Conservation (phyloP, 257 asterid genomes). For the Agastache rugosa region DNA sequence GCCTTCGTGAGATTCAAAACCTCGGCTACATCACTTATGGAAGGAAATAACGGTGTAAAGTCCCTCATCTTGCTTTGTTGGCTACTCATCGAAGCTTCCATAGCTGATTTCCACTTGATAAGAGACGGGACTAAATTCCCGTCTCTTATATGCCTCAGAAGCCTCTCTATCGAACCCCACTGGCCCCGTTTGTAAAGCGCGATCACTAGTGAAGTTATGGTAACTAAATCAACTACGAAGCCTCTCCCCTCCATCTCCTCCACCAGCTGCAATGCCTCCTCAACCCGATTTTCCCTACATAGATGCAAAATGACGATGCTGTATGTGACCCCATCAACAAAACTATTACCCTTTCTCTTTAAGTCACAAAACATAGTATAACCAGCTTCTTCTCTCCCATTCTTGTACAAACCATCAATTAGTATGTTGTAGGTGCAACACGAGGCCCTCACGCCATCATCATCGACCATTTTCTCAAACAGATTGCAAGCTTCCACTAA, state of each 20-base stretch:
- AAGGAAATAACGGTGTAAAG: constrained; percentile 73
- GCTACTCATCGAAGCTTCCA: constrained; percentile 69
- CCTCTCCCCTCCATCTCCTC: constrained; percentile 95
- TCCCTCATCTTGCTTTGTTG: constrained; percentile 75
- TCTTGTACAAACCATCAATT: constrained; percentile 81
- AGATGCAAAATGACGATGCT: constrained; percentile 78
- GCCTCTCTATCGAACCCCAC: constrained; percentile 76
- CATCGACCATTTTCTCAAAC: constrained; percentile 88
- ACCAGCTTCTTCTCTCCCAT: constrained; percentile 86
- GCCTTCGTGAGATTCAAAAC: constrained; percentile 49
- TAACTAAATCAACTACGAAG: constrained; percentile 78
- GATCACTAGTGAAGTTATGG: constrained; percentile 73
- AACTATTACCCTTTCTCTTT: constrained; percentile 76
- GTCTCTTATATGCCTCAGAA: constrained; percentile 73
- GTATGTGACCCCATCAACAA: constrained; percentile 75
- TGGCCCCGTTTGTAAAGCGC: constrained; percentile 67
- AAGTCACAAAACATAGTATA: constrained; percentile 79
- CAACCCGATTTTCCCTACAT: constrained; percentile 66
- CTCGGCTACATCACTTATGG: constrained; percentile 52
- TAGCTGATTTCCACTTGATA: constrained; percentile 78
- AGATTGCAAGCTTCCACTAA: constrained; percentile 79
- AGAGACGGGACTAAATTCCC: constrained; percentile 74
- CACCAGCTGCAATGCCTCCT: constrained; percentile 77
- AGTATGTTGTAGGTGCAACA: constrained; percentile 93
- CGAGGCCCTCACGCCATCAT: constrained; percentile 76